Evolutionary conservation across 2,329 filamentous ascomycete species (phyloP).

Genomic region (Pyricularia pennisetigena): DNA sequence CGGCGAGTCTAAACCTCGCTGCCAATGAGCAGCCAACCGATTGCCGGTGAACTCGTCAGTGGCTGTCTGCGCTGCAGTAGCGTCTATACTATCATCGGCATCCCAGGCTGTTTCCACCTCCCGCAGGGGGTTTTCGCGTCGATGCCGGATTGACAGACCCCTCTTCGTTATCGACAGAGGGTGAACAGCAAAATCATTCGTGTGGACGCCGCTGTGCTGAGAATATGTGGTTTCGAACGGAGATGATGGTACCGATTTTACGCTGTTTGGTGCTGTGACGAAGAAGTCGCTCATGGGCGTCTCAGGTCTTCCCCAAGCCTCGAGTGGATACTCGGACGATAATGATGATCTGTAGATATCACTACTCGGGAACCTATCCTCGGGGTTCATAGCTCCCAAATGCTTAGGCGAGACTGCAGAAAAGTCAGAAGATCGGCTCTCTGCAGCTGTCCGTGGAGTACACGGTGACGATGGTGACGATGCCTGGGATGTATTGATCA

Average conservation of each 20-base stretch:
- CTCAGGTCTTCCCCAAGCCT: not conserved
- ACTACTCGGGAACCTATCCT: not conserved
- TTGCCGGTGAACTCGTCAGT: not conserved
- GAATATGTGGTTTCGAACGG: not conserved
- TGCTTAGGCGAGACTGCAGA: not conserved
- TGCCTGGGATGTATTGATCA: not conserved
- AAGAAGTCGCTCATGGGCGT: not conserved
- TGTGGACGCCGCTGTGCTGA: not conserved
- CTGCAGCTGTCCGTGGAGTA: not conserved
- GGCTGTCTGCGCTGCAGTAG: not conserved
- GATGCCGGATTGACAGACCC: not conserved
- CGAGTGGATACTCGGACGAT: not conserved
- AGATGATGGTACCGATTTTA: not conserved
- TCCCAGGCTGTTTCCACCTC: not conserved
- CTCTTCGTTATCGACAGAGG: not conserved
- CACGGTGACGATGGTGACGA: not conserved
- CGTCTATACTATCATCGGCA: not conserved
- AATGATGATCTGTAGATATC: not conserved
- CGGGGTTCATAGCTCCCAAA: not conserved
- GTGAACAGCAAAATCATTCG: not conserved
- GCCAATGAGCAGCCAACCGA: not conserved
- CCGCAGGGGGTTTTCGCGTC: not conserved
- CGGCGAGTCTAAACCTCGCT: not conserved
- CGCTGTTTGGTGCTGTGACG: conserved; percentile 2
- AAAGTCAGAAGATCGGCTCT: not conserved